Percentiles rank a stretch among this genome's conserved stretches.
Evolutionary conservation across 306 rosid species (phyloP).

Genomic region (Chamaecrista fasciculata): DNA sequence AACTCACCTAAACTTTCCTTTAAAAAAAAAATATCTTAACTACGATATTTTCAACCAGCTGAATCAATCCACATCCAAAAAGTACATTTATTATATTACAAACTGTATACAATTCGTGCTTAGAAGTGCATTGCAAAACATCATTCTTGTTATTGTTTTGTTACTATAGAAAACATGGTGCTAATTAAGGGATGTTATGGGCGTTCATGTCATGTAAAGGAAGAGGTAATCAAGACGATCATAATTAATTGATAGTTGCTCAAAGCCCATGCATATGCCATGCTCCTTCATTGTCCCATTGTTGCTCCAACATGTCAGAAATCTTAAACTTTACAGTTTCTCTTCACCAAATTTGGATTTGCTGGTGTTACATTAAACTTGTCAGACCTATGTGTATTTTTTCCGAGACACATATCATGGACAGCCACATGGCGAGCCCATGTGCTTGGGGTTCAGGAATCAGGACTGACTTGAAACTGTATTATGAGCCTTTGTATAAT

Average conservation of each 20-base stretch:
- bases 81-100: too few species aligned
- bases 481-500: neutral
- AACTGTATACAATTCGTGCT: too few species aligned
- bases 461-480: conserved; percentile 14
- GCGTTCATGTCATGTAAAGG: neutral
- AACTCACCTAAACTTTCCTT: too few species aligned
- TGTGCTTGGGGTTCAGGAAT: neutral
- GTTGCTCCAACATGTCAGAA: conserved; percentile 26
- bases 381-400: conserved; percentile 3
- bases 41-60: too few species aligned
- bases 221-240: neutral
- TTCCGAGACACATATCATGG: conserved; percentile 19
- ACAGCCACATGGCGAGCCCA: conserved; percentile 2
- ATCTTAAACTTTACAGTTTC: neutral
- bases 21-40: too few species aligned
- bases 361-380: conserved; percentile 14
- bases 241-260: conserved; percentile 17
- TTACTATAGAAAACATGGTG: neutral
- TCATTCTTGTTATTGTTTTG: too few species aligned
- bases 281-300: conserved; percentile 26
- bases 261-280: conserved; percentile 44
- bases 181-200: neutral
- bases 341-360: conserved; percentile 14
- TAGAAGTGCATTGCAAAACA: too few species aligned
- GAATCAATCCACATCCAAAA: too few species aligned